phyloP scores from a whole-genome alignment of 768 basidiomycete genomes.

The Boletus rubescentipes region DNA sequence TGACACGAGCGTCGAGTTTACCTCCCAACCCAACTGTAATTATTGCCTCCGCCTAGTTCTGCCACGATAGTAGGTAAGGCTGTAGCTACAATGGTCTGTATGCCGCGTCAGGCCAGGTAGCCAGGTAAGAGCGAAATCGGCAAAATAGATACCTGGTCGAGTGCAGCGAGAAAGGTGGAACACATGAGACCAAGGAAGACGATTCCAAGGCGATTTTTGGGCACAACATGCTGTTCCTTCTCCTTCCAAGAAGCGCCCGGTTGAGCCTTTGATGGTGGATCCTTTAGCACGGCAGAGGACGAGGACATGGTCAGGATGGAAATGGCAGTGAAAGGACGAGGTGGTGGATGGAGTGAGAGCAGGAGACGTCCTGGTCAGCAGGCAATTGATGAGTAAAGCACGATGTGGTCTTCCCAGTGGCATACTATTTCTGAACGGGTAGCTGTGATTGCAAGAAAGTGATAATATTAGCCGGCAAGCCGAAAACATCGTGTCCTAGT shows the following conservation, averaged over 20 bases:
- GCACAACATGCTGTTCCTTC: constrained; percentile 41
- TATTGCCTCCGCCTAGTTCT: constrained; percentile 42
- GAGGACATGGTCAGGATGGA: constrained; percentile 6
- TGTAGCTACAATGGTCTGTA: constrained; percentile 47
- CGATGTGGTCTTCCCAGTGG: constrained; percentile 3
- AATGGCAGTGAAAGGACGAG: neutral
- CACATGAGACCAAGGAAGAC: constrained; percentile 47
- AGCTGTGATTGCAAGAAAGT: neutral
- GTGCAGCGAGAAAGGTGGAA: constrained; percentile 44
- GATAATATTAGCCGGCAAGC: constrained; percentile 7
- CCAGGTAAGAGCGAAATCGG: neutral
- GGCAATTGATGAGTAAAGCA: neutral
- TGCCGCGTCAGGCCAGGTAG: neutral
- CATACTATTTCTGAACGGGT: constrained; percentile 12
- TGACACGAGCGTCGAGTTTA: constrained; percentile 9
- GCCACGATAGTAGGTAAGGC: constrained; percentile 51
- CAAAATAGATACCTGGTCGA: constrained; percentile 41
- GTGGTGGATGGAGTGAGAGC: neutral
- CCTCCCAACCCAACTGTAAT: constrained; percentile 53
- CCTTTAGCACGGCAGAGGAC: neutral
- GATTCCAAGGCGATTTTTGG: constrained; percentile 41
- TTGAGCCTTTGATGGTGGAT: constrained; percentile 2
- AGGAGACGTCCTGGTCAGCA: neutral
- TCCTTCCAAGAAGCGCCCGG: constrained; percentile 39
- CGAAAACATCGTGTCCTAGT: neutral